Conservation (phyloP, 2,329 filamentous ascomycete species). For the Colletotrichum gloeosporioides region DNA sequence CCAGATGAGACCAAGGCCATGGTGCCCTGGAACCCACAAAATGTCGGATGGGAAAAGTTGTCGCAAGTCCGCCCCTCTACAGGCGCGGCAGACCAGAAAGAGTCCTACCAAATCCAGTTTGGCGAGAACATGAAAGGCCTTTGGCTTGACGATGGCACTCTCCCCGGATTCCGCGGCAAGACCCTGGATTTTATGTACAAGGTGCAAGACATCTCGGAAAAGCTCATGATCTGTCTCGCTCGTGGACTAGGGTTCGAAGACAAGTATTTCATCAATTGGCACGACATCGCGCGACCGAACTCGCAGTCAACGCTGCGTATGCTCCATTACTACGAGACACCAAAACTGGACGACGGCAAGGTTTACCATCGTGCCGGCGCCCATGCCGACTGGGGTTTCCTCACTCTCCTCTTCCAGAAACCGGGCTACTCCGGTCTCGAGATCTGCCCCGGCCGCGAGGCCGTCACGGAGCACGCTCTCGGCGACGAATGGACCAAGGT, state of each 20-base stretch:
- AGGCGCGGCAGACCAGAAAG: neutral
- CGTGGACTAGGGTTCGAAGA: neutral
- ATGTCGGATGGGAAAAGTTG: constrained; percentile 67
- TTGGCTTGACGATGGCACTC: neutral
- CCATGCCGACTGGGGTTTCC: neutral
- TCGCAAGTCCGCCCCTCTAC: constrained; percentile 63
- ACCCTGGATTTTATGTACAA: neutral
- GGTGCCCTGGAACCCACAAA: constrained; percentile 59
- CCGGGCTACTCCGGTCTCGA: neutral
- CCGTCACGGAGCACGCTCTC: neutral
- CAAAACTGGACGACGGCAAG: neutral
- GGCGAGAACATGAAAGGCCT: neutral
- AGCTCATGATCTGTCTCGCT: neutral
- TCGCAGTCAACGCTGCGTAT: neutral
- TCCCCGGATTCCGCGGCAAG: neutral
- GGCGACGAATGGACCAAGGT: neutral
- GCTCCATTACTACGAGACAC: neutral
- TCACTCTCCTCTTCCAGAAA: neutral
- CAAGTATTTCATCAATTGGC: neutral
- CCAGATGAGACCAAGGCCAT: constrained; percentile 55
- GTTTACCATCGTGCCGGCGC: neutral
- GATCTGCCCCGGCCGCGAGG: neutral
- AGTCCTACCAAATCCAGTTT: neutral
- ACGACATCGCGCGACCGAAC: neutral
- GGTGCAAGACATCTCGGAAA: neutral